A percentile compares a stretch with the other conserved stretches of the same genome.
phyloP scores from a whole-genome alignment of 257 asterid species.

The Capsicum pubescens region DNA sequence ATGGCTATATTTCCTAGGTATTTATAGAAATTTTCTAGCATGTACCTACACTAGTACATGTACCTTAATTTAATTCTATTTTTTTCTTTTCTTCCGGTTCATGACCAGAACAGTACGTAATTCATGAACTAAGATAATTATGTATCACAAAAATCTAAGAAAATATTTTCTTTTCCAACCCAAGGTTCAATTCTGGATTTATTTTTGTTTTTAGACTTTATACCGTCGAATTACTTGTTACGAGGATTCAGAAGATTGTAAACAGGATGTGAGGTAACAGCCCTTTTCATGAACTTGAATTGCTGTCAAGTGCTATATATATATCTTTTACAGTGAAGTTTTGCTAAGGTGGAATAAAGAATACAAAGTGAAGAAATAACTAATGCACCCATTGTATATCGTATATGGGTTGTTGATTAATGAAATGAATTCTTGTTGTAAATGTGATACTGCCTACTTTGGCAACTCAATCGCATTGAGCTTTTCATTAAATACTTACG shows the following conservation, averaged over 20 bases:
- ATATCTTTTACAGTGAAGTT: no score
- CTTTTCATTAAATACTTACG: background rate
- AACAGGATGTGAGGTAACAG: slow-evolving; percentile 73
- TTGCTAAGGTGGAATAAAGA: slow-evolving; percentile 8
- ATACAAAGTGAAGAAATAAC: background rate
- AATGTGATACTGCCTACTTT: slow-evolving; percentile 9
- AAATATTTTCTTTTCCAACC: background rate
- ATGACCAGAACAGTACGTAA: background rate
- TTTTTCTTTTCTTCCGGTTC: background rate
- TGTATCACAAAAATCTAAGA: background rate
- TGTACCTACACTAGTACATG: background rate
- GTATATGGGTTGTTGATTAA: background rate
- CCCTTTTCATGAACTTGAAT: slow-evolving; percentile 28
- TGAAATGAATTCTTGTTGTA: slow-evolving; percentile 4
- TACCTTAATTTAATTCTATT: background rate
- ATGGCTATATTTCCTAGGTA: background rate
- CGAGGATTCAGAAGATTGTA: slow-evolving; percentile 65
- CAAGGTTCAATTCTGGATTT: background rate
- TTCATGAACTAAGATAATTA: background rate
- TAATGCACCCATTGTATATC: background rate
- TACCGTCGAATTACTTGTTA: slow-evolving; percentile 66
- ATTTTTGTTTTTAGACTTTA: slow-evolving; percentile 57
- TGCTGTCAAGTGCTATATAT: background rate
- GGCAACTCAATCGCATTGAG: slow-evolving; percentile 2
- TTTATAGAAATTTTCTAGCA: slow-evolving; percentile 6